phyloP scores from a whole-genome alignment of 2,329 filamentous ascomycete species.

The Purpureocillium takamizusanense region DNA sequence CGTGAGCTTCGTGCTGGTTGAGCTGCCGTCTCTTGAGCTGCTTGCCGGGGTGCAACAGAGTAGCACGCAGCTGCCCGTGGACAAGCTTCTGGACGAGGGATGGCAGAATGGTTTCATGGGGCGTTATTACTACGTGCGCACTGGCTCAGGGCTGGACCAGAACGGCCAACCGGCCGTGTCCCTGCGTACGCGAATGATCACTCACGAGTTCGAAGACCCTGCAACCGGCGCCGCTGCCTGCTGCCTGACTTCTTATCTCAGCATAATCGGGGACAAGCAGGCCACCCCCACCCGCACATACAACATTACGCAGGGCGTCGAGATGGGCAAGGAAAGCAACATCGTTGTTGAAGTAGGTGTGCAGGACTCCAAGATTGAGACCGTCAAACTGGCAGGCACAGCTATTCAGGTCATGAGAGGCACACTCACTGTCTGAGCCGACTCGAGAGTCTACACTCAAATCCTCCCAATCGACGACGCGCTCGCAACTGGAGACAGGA shows the following conservation, averaged over 20 bases:
- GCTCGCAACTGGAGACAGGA: too few species aligned
- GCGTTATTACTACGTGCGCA: conserved; percentile 50
- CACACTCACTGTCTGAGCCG: conserved; percentile 15
- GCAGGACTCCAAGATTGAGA: conserved; percentile 18
- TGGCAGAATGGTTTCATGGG: conserved; percentile 46
- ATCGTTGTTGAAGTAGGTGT: conserved; percentile 37
- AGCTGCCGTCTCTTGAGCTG: conserved; percentile 50
- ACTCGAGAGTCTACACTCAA: too few species aligned
- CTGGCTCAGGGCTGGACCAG: conserved; percentile 17
- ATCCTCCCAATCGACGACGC: too few species aligned
- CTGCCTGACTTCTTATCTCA: conserved; percentile 45
- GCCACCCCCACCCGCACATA: conserved; percentile 28
- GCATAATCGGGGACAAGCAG: conserved; percentile 26
- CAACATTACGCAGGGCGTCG: conserved; percentile 54
- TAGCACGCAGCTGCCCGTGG: conserved; percentile 21
- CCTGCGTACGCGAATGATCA: conserved; percentile 54
- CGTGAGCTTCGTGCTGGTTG: conserved; percentile 62
- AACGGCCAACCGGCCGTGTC: conserved; percentile 17
- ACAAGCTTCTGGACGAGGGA: conserved; percentile 37
- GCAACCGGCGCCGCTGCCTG: conserved; percentile 56
- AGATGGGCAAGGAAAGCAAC: conserved; percentile 53
- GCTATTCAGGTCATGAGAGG: conserved; percentile 26
- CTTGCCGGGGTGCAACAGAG: conserved; percentile 33
- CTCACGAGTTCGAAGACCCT: conserved; percentile 43
- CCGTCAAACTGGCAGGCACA: conserved; percentile 23